Base-by-base conservation (phyloP, 75 land plant genomes). In the Larix kaempferi region DNA sequence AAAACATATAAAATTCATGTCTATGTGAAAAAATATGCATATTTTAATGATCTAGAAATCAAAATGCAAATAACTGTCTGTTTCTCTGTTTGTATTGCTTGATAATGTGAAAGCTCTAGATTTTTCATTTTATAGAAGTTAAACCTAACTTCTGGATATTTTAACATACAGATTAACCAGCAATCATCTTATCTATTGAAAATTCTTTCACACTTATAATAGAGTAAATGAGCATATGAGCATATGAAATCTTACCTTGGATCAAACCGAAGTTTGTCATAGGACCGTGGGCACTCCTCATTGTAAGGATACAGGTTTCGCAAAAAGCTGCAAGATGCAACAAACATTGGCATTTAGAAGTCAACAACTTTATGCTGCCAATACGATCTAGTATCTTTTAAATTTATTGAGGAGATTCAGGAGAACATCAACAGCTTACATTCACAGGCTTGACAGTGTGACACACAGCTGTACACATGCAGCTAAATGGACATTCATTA, bases 241-340 rank as follows among this genome's bases (percentile, higher is more conserved):
- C 69, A 65, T 33, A 35, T 7, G 19, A 10, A 65, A 16, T 7
- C 29, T 65, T 84, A 96, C 99, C 99, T 89, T 39, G 94, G 89
- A 81, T 96, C 90, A 78, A 96, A 86, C 23, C 92, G 89, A 35
- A 96, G 85, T 74, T 89, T 92, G 78, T 96, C 99, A 84, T 94
- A 96, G 41, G 99, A 96, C 6, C 98, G 89, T 5, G 98, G 93
- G 66, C 98, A 96, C 57, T 87, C 92, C 67, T 84, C 74, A 62
- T 78, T 59, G 59, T 71, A 74, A 10, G 81, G 39, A 78, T 89
- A 94, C 57, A 96, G 65, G 77, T 92, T 89, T 78, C 82, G 88
- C 85, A 94, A 61, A 35, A 94, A 87, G 77, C 94, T 94, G 92
- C 79, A 72, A 71, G 39, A 29, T 25, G 6, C 25, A 79, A 73